Base-by-base conservation (phyloP, 2,329 filamentous ascomycete genomes). In the Trichophyton mentagrophytes region DNA sequence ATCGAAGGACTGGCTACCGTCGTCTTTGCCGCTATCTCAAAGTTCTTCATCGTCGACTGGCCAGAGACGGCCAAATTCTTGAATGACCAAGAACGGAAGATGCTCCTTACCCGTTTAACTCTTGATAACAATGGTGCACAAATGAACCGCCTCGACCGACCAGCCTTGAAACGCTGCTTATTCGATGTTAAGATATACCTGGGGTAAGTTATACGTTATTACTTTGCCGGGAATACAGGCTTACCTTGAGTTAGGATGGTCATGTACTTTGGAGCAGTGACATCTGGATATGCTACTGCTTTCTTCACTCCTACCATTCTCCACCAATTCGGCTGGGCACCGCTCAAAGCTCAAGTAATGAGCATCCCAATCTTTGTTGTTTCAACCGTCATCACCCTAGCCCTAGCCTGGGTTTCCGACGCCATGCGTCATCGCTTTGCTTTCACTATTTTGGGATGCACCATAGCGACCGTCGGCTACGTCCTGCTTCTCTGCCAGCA, bases 221-320 rank as follows among this genome's bases (percentile, higher is more conserved):
- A 5, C 42, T 30, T 9, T 4, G 2, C 8, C 1, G 7, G 2
- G 15, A 20, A 6, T 15, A 44, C 40, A 58, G 15, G 22, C 30
- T 56, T 42, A 49, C 5, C 33, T 61, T 61, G 67, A 66, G 67
- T 36, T 59, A 73, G 72, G 8, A 65, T 85, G 3, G 75, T 86
- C 57, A 82, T 87, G 38, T 84, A 84, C 66, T 85, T 85, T 76
- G 82, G 84, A 7, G 82, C 85, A 56, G 74, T 77, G 38, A 77
- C 73, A 33, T 74, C 77, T n/a, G 66, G 76, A 9, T 79, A 78
- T 65, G 72, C 74, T n/a, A 69, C 72, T n/a, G 70, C 70, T 9
- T 71, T 77, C 61, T 78, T 73, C 66, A 69, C 74, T 3, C 75
- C 74, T 1, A 77, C 74, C 8, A 77, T 77, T 51, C 68, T 77